These are phyloP conservation scores for Centrapalus pauciflorus DNA, from an alignment of 129 eudicot genomes.

Conservation along the genomic window DNA sequence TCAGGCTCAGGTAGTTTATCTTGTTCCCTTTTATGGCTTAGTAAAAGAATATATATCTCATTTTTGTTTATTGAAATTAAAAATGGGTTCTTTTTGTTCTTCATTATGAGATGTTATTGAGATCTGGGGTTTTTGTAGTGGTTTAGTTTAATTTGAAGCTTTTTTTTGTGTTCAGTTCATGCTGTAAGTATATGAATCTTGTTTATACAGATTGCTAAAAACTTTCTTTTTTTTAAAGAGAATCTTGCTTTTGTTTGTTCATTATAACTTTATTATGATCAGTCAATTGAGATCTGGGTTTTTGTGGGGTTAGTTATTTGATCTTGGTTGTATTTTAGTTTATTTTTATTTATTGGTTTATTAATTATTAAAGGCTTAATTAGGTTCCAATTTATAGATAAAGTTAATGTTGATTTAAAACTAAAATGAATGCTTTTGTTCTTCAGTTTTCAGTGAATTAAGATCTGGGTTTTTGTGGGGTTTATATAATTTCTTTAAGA, in stretches of 20 bases:
- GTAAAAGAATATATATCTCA: neutral
- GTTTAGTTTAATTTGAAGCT: constrained; percentile 4
- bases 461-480: constrained; percentile 17
- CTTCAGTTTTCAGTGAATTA: neutral
- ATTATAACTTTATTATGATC: no score
- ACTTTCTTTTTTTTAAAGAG: neutral
- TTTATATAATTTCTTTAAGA: neutral
- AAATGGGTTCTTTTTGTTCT: neutral
- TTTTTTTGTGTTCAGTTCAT: neutral
- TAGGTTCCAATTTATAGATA: constrained; percentile 10
- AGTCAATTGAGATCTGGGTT: constrained; percentile 23
- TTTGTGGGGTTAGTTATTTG: constrained; percentile 16
- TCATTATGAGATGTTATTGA: constrained; percentile 14
- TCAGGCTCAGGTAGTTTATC: constrained; percentile 25
- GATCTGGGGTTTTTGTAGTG: constrained; percentile 28
- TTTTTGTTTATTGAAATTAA: neutral
- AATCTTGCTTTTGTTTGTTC: neutral
- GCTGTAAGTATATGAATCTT: constrained; percentile 3
- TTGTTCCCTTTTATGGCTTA: constrained; percentile 4
- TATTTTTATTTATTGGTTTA: neutral
- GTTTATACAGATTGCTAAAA: neutral
- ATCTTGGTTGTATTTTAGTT: neutral
- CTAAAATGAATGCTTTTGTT: constrained; percentile 7
- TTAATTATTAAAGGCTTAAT: neutral
- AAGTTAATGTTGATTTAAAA: constrained; percentile 6